Evolutionary conservation across 768 basidiomycete genomes (phyloP), one percentile per base, ranked within the genome.

Genomic region (Tylopilus rubrobrunneus): DNA sequence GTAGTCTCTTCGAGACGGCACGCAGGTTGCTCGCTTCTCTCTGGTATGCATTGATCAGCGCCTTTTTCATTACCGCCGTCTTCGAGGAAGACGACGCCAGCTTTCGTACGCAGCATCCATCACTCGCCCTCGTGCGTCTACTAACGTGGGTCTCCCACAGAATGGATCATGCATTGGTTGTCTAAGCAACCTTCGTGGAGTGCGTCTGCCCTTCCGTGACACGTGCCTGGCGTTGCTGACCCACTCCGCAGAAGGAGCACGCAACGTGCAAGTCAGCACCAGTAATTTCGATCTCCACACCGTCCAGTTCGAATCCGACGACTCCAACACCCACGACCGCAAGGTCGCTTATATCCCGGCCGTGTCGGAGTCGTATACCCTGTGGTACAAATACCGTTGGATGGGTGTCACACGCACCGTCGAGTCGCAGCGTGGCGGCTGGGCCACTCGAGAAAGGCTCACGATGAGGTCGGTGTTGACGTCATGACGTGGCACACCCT

Each of bases 81-180:
- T 84, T 89, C 49, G 76, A 83, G 1, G 79, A 83, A 5, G 70
- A 77, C 0, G 86, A 89, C 57, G 48, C 62, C n/a, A 74, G 78
- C 52, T 86, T 77, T 59, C 67, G 86, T 85, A 60, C 10, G 82
- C 28, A 56, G n/a, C 12, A 36, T 4, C 31, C 3, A 29, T n/a
- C 2, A 8, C n/a, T 31, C 37, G 17, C 43, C 1, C 5, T 40
- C 45, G 29, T 44, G 51, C 55, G 29, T 50, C 49, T 45, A 23
- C n/a, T n/a, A n/a, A n/a, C n/a, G n/a, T n/a, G n/a, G n/a, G 19
- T 29, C 21, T 31, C 45, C 37, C 37, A 27, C 52, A 87, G 85
- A 77, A 37, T 89, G 87, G 87, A 75, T 89, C 61, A 78, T 87
- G 77, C 68, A 76, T 39, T 89, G 87, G 86, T 67, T 89, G 0